These are phyloP conservation scores for Russula vinacea DNA, from an alignment of 768 basidiomycete species.

Conservation along the genomic window DNA sequence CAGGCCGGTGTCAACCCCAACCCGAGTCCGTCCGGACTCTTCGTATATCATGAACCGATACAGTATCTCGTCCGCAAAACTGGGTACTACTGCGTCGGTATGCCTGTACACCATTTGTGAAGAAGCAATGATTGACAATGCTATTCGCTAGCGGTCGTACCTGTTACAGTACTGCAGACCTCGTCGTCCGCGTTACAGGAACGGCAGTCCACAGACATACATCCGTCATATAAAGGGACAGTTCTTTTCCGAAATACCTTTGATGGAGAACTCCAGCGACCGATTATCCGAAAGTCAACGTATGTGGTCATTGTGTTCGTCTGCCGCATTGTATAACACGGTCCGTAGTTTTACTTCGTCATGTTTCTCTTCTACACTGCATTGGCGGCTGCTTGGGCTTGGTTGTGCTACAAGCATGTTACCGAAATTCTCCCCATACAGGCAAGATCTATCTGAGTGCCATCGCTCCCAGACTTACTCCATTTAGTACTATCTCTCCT, in stretches of 20 bases:
- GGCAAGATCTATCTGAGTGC: conserved; percentile 42
- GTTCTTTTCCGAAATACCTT: conserved; percentile 89
- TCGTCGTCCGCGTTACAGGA: conserved; percentile 10
- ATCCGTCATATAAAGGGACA: conserved; percentile 73
- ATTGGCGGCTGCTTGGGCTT: conserved; percentile 74
- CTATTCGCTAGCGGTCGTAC: conserved; percentile 64
- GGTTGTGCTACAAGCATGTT: conserved; percentile 75
- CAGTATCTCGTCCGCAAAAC: conserved; percentile 81
- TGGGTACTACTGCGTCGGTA: conserved; percentile 95
- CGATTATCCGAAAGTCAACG: conserved; percentile 96
- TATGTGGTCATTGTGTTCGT: conserved; percentile 41
- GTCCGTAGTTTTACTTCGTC: conserved; percentile 73
- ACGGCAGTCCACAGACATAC: conserved; percentile 51
- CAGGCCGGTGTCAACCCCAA: conserved; percentile 39
- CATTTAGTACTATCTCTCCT: conserved; percentile 82
- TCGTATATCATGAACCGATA: conserved; percentile 66
- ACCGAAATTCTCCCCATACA: conserved; percentile 87
- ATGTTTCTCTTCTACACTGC: conserved; percentile 78
- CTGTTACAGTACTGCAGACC: conserved; percentile 70
- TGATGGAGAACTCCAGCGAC: conserved; percentile 82
- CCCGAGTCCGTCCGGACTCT: conserved; percentile 48
- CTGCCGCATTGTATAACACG: not conserved
- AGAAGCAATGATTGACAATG: conserved; percentile 7
- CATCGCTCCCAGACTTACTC: conserved; percentile 15
- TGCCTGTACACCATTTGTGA: conserved; percentile 34